phyloP scores from a whole-genome alignment of 768 basidiomycete genomes.

The Amylocystis lapponica region DNA sequence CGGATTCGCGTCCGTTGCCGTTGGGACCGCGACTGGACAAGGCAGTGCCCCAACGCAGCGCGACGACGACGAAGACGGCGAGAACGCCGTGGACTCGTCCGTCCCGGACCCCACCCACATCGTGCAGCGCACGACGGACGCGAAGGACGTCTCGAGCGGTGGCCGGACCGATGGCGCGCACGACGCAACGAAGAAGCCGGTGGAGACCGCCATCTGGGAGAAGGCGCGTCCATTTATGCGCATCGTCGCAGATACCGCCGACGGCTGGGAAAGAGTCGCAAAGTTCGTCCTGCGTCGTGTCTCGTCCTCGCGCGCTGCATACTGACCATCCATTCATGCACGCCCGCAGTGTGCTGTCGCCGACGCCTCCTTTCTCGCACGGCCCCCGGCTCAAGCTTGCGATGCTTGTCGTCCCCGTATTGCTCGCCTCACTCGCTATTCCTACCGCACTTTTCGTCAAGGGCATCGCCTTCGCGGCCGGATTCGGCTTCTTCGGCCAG shows the following conservation, averaged over 20 bases:
- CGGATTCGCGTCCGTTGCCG: constrained; percentile 26
- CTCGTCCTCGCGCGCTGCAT: not conserved
- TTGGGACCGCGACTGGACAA: constrained; percentile 25
- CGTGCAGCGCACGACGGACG: constrained; percentile 21
- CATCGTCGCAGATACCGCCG: constrained; percentile 28
- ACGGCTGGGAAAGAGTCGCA: constrained; percentile 36
- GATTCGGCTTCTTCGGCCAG: constrained; percentile 36
- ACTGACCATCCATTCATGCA: not conserved
- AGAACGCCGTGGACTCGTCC: constrained; percentile 9
- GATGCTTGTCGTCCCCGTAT: constrained; percentile 24
- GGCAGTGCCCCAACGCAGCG: constrained; percentile 10
- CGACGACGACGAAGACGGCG: constrained; percentile 21
- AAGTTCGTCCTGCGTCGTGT: constrained; percentile 19
- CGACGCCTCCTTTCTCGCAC: constrained; percentile 31
- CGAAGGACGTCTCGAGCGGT: constrained; percentile 22
- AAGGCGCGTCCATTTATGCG: constrained; percentile 31
- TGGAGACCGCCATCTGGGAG: constrained; percentile 27
- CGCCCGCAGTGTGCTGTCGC: constrained; percentile 29
- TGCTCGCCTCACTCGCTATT: constrained; percentile 25
- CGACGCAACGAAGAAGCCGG: constrained; percentile 24
- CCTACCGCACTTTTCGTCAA: constrained; percentile 26
- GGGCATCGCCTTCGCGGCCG: constrained; percentile 24
- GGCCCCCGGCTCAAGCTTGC: constrained; percentile 26
- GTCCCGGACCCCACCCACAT: constrained; percentile 27
- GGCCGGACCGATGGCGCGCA: constrained; percentile 14